Base-by-base conservation (phyloP, 495 filamentous ascomycete species). In the Collariella sp. region DNA sequence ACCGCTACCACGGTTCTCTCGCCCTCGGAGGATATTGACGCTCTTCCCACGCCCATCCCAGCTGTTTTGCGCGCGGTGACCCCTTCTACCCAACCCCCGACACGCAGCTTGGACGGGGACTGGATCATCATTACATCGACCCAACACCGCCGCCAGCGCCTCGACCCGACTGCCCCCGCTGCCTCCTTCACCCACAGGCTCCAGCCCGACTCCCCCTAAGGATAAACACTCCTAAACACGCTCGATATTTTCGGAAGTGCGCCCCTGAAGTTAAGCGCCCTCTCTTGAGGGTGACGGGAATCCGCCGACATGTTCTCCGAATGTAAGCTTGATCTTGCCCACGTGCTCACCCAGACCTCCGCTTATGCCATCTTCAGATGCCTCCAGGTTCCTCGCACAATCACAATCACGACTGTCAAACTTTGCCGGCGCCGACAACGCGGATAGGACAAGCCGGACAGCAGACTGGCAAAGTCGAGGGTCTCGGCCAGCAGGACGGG, bases 361-460 rank as follows among this genome's bases (percentile, higher is more conserved):
- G 26, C 46, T 53, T 24, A 50, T 29, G 15, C 24, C 29, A 10
- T 22, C 10, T 19, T 34, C 23, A 98, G 93, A 98, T 86, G 93
- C 93, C 61, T 97, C 94, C 50, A 86, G 85, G 47, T 98, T 98
- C 67, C 83, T 98, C 57, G 90, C 93, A 46, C 93, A 98, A 79
- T 97, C 93, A 50, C 91, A 96, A 73, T 95, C 93, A 33, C 84
- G 89, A 18, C 54, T 81, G 38, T 85, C 81, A 46, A 79, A 78
- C 72, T 75, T 85, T 68, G 70, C 75, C 47, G 82, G 83, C 58
- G 76, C 79, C 20, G 84, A 87, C 45, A 79, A 68, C 73, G 75
- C 62, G 38, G 73, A 76, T 31, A 50, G 64, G 36, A 12, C 66
- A 19, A 55, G 69, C 7, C 61, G 66, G 22, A 57, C 64, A 1